Percentiles rank a stretch among this genome's conserved stretches.
Conservation (phyloP, 2,329 filamentous ascomycete species). For the Stylonectria norvegica region DNA sequence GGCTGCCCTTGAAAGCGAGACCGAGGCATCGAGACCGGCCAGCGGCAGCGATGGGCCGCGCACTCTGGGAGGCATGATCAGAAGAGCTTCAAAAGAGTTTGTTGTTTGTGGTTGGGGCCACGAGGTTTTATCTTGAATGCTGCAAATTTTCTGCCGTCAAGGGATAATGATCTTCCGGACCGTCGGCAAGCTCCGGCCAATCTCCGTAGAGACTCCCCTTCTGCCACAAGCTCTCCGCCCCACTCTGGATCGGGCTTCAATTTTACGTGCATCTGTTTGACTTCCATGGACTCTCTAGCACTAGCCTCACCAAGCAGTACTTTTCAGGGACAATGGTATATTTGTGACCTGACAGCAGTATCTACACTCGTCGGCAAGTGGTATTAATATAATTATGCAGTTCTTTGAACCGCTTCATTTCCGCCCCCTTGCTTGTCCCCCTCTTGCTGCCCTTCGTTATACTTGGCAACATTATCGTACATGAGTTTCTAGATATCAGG, state of each 20-base stretch:
- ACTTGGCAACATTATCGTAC: constrained; percentile 3
- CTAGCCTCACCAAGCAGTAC: no score
- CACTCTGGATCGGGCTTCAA: no score
- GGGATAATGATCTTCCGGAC: neutral
- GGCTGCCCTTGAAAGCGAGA: constrained; percentile 12
- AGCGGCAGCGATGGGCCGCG: constrained; percentile 28
- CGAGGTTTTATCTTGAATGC: no score
- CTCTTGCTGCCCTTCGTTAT: constrained; percentile 1
- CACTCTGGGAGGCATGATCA: constrained; percentile 34
- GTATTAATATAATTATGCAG: constrained; percentile 2
- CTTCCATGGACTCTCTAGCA: no score
- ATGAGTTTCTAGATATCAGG: constrained; percentile 6
- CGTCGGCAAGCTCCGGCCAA: neutral
- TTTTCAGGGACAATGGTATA: no score
- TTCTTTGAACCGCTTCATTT: neutral
- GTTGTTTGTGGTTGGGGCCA: no score
- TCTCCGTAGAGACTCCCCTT: no score
- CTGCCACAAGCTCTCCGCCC: no score
- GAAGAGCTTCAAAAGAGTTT: constrained; percentile 14
- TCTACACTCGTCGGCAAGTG: no score
- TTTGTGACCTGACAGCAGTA: no score
- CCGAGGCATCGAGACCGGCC: constrained; percentile 29
- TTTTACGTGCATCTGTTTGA: no score
- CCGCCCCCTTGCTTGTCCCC: neutral
- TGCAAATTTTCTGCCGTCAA: neutral